Percentiles rank a stretch among this genome's conserved stretches.
These are phyloP conservation scores for Cladophialophora psammophila DNA, from an alignment of 2,329 filamentous ascomycete species.

Conservation along the genomic window DNA sequence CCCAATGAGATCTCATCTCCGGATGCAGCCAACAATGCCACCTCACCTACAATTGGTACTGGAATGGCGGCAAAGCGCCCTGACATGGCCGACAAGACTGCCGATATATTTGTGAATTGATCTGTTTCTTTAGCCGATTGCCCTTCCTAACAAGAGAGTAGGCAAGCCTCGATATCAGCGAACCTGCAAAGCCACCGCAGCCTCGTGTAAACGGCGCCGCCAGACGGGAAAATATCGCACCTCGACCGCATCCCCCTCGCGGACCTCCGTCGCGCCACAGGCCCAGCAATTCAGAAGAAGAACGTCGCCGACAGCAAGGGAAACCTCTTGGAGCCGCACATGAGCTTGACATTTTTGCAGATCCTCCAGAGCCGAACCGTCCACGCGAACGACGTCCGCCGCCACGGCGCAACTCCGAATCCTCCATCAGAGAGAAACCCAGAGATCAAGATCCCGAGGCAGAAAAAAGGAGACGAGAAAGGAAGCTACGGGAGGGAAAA, in stretches of 20 bases:
- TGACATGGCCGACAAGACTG: constrained; percentile 19
- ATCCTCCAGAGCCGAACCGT: constrained; percentile 50
- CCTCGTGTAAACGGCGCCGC: constrained; percentile 30
- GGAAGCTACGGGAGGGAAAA: constrained; percentile 54
- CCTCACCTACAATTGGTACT: constrained; percentile 3
- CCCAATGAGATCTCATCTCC: constrained; percentile 45
- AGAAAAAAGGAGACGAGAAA: constrained; percentile 59
- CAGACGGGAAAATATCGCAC: constrained; percentile 46
- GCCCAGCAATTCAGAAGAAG: constrained; percentile 45
- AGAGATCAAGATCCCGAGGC: constrained; percentile 58
- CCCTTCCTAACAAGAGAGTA: constrained; percentile 16
- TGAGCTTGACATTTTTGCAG: constrained; percentile 58
- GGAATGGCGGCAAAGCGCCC: constrained; percentile 12
- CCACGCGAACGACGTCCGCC: constrained; percentile 56
- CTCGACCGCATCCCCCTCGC: constrained; percentile 36
- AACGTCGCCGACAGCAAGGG: constrained; percentile 42
- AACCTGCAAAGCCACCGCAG: constrained; percentile 40
- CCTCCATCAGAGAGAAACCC: constrained; percentile 63
- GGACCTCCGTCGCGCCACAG: constrained; percentile 43
- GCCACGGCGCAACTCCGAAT: constrained; percentile 69
- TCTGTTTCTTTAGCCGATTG: background rate
- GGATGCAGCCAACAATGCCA: constrained; percentile 25
- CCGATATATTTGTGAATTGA: constrained; percentile 35
- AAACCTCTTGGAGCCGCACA: constrained; percentile 47
- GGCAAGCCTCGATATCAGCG: constrained; percentile 30